Percentiles rank a stretch among this genome's conserved stretches.
phyloP scores from a whole-genome alignment of 177 flowering plant genomes.

The Tripterygium wilfordii region DNA sequence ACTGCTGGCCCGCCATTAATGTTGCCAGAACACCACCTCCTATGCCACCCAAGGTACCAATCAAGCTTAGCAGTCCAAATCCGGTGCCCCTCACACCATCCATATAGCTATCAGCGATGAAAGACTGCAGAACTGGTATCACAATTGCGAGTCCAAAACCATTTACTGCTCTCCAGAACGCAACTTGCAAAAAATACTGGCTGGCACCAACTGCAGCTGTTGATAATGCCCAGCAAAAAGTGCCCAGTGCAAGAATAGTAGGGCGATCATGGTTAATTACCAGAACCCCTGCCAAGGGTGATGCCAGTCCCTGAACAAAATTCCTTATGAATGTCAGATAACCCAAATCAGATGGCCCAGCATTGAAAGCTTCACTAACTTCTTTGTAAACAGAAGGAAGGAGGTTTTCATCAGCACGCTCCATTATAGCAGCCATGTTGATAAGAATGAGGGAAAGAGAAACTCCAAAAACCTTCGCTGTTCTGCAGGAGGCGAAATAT shows the following conservation, averaged over 20 bases:
- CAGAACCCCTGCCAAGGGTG: conserved; percentile 83
- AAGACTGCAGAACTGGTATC: conserved; percentile 92
- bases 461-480: conserved; percentile 62
- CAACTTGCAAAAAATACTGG: conserved; percentile 63
- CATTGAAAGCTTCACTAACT: conserved; percentile 87
- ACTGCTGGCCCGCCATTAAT: conserved; percentile 81
- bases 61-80: conserved; percentile 70
- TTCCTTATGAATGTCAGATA: conserved; percentile 82
- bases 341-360: conserved; percentile 92
- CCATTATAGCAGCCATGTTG: conserved; percentile 93
- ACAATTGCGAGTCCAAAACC: conserved; percentile 98
- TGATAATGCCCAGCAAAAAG: conserved; percentile 84
- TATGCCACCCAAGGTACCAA: conserved; percentile 82
- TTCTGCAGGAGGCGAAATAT: conserved; percentile 27
- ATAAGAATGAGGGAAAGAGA: conserved; percentile 85
- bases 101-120: conserved; percentile 83
- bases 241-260: conserved; percentile 77
- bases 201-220: conserved; percentile 89
- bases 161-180: conserved; percentile 87
- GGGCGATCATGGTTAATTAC: conserved; percentile 83
- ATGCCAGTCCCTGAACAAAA: conserved; percentile 75
- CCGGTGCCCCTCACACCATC: conserved; percentile 86
- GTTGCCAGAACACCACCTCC: conserved; percentile 94
- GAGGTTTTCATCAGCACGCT: conserved; percentile 95
- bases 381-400: conserved; percentile 95